A percentile compares a stretch with the other conserved stretches of the same genome.
Evolutionary conservation across 2,329 filamentous ascomycete genomes (phyloP).

Genomic region (Diaporthe vaccinii): DNA sequence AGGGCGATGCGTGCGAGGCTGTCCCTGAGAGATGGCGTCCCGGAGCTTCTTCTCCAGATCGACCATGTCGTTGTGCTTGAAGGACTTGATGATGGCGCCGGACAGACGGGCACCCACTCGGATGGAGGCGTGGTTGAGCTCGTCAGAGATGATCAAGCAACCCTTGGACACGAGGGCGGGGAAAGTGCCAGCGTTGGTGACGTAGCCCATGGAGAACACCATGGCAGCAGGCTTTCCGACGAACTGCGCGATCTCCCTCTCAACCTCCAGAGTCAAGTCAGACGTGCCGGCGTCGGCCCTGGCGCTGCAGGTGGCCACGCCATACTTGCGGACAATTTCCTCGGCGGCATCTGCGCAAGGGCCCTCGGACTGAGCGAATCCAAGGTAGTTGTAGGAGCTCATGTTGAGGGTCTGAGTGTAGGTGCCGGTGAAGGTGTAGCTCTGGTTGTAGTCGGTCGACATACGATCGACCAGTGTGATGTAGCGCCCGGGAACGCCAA

Average conservation of each 20-base stretch:
- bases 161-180: slow-evolving; percentile 93
- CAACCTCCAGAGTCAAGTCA: slow-evolving; percentile 89
- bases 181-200: slow-evolving; percentile 94
- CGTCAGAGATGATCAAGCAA: slow-evolving; percentile 94
- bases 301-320: slow-evolving; percentile 85
- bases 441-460: slow-evolving; percentile 91
- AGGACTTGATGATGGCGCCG: slow-evolving; percentile 93
- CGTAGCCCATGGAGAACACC: slow-evolving; percentile 99
- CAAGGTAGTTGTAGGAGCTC: slow-evolving; percentile 99
- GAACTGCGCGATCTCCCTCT: slow-evolving; percentile 89
- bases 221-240: slow-evolving; percentile 95
- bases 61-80: slow-evolving; percentile 97
- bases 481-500: slow-evolving; percentile 92
- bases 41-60: slow-evolving; percentile 89
- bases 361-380: slow-evolving; percentile 96
- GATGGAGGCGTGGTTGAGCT: slow-evolving; percentile 98
- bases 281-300: slow-evolving; percentile 88
- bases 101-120: slow-evolving; percentile 94
- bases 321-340: slow-evolving; percentile 86
- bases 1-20: slow-evolving; percentile 96
- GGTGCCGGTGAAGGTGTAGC: slow-evolving; percentile 90
- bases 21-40: slow-evolving; percentile 94
- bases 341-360: slow-evolving; percentile 96
- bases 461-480: slow-evolving; percentile 93
- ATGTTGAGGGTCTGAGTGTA: slow-evolving; percentile 96